phyloP scores from a whole-genome alignment of 768 basidiomycete genomes.

The Trametes elegans region DNA sequence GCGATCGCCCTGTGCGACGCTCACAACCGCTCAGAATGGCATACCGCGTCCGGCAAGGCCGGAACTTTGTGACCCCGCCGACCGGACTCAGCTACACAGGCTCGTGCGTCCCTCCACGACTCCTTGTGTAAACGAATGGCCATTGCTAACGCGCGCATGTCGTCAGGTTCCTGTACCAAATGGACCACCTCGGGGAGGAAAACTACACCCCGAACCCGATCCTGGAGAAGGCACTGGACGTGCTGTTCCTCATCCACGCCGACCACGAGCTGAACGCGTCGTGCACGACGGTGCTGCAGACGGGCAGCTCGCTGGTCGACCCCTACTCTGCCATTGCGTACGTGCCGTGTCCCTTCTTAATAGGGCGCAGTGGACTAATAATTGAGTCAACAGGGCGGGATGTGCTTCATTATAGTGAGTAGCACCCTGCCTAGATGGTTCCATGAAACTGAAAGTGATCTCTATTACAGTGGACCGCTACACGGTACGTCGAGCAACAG shows the following conservation, averaged over 20 bases:
- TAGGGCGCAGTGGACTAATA: neutral
- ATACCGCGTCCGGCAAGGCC: conserved; percentile 87
- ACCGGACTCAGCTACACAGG: conserved; percentile 81
- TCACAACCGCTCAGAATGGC: conserved; percentile 64
- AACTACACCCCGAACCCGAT: conserved; percentile 81
- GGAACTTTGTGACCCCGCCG: conserved; percentile 84
- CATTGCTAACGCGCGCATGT: neutral
- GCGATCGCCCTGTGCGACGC: neutral
- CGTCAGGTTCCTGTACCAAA: conserved; percentile 88
- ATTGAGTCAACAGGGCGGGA: conserved; percentile 52
- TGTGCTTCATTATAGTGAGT: conserved; percentile 86
- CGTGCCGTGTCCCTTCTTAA: conserved; percentile 17
- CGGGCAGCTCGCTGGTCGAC: conserved; percentile 86
- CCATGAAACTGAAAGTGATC: neutral
- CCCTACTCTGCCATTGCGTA: conserved; percentile 85
- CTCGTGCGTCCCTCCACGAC: conserved; percentile 40
- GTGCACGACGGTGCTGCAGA: conserved; percentile 83
- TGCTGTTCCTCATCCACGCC: conserved; percentile 84
- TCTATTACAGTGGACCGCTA: conserved; percentile 56
- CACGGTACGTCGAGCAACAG: conserved; percentile 46
- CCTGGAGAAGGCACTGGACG: conserved; percentile 83
- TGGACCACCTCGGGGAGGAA: conserved; percentile 76
- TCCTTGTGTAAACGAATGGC: neutral
- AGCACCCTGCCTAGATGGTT: neutral
- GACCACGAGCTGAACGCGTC: conserved; percentile 92